phyloP scores from a whole-genome alignment of 106 monocot genomes.

The Dioscorea zingiberensis region DNA sequence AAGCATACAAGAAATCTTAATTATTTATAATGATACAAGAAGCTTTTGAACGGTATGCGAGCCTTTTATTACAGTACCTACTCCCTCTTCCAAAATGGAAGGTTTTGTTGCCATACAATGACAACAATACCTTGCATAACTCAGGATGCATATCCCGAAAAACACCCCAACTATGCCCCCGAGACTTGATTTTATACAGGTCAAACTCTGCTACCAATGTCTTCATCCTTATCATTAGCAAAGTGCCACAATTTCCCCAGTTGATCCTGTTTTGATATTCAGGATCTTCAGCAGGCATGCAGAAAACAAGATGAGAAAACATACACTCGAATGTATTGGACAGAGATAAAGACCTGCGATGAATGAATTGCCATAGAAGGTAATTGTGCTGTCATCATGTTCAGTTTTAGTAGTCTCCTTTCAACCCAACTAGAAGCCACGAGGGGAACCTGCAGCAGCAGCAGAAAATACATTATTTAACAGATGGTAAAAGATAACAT shows the following conservation, averaged over 20 bases:
- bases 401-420: slow-evolving; percentile 80
- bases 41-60: too few species aligned
- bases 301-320: neutral
- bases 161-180: slow-evolving; percentile 80
- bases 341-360: slow-evolving; percentile 43
- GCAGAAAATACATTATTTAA: too few species aligned
- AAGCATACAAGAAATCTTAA: too few species aligned
- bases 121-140: slow-evolving; percentile 63
- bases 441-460: slow-evolving; percentile 68
- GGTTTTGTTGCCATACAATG: slow-evolving; percentile 42
- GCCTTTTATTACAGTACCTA: too few species aligned
- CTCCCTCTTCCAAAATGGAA: too few species aligned
- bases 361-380: slow-evolving; percentile 91
- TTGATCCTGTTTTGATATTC: slow-evolving; percentile 29
- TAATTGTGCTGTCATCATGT: slow-evolving; percentile 74
- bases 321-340: too few species aligned
- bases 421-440: slow-evolving; percentile 83
- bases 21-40: too few species aligned
- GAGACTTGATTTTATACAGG: slow-evolving; percentile 60
- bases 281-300: neutral
- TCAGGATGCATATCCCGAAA: slow-evolving; percentile 84
- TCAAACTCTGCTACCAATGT: slow-evolving; percentile 67
- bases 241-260: slow-evolving; percentile 67
- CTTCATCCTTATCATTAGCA: slow-evolving; percentile 88
- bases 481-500: too few species aligned